A percentile compares a stretch with the other conserved stretches of the same genome.
Conservation (phyloP, 495 filamentous ascomycete species). For the Usnea hakonensis region DNA sequence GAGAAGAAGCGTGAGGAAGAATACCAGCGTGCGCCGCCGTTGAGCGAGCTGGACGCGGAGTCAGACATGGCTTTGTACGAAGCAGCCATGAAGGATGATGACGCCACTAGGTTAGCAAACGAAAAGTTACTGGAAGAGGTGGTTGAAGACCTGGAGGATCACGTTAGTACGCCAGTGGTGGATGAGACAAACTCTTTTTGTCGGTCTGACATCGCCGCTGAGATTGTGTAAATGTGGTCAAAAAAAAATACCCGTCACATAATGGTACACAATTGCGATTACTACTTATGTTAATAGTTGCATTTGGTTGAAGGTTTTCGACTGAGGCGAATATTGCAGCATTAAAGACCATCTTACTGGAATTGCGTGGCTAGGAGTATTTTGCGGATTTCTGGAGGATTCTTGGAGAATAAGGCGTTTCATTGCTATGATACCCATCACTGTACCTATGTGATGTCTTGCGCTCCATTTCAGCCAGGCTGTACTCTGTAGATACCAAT, state of each 20-base stretch:
- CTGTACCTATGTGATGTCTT: neutral
- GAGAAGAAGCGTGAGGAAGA: conserved; percentile 23
- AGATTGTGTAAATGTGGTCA: neutral
- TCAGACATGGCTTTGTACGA: conserved; percentile 22
- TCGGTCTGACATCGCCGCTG: neutral
- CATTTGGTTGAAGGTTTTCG: neutral
- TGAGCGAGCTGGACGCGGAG: conserved; percentile 21
- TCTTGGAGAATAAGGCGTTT: conserved; percentile 2
- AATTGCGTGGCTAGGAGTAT: no score
- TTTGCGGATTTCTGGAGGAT: neutral
- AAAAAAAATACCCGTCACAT: neutral
- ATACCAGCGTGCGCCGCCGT: conserved; percentile 19
- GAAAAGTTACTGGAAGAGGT: conserved; percentile 17
- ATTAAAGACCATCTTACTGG: no score
- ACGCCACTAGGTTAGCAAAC: conserved; percentile 12
- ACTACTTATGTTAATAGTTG: neutral
- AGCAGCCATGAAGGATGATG: conserved; percentile 21
- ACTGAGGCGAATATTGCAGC: neutral
- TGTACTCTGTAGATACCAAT: neutral
- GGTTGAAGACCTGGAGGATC: conserved; percentile 11
- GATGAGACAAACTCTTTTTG: neutral
- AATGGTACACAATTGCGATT: neutral
- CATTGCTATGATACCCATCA: conserved; percentile 13
- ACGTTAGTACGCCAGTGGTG: neutral
- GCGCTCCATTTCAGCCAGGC: neutral